phyloP scores from a whole-genome alignment of 2,329 filamentous ascomycete genomes.

The Aspergillus unguis region DNA sequence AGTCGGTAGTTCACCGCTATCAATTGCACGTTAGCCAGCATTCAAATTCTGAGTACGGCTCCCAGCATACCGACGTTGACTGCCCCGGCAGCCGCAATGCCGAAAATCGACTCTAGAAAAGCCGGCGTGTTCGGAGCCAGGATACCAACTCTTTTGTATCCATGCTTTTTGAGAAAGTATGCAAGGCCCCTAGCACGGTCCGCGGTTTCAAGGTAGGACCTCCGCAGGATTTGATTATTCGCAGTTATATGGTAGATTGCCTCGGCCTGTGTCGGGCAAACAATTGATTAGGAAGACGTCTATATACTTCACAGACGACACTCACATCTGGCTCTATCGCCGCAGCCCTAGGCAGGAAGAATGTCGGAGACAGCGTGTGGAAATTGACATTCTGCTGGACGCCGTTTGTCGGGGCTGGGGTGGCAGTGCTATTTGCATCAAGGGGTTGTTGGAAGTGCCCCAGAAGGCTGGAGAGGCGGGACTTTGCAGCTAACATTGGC shows the following conservation, averaged over 20 bases:
- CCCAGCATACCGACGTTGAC: constrained; percentile 61
- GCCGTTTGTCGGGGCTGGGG: constrained; percentile 10
- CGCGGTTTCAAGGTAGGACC: constrained; percentile 76
- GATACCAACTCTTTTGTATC: constrained; percentile 74
- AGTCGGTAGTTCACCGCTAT: constrained; percentile 67
- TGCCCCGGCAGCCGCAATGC: constrained; percentile 74
- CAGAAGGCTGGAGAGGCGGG: constrained; percentile 29
- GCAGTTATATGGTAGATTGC: constrained; percentile 83
- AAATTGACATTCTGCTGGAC: constrained; percentile 38
- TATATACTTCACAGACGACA: neutral
- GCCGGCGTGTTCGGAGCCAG: constrained; percentile 90
- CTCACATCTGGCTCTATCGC: constrained; percentile 75
- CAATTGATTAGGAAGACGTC: neutral
- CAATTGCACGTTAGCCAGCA: neutral
- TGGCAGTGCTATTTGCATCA: constrained; percentile 20
- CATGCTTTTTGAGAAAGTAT: constrained; percentile 76
- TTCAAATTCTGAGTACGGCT: neutral
- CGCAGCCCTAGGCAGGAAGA: constrained; percentile 81
- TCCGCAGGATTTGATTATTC: constrained; percentile 68
- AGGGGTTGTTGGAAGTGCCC: constrained; percentile 26
- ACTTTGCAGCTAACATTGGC: constrained; percentile 27
- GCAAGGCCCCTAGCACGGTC: constrained; percentile 83
- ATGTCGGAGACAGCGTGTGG: constrained; percentile 74
- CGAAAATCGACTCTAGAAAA: constrained; percentile 87
- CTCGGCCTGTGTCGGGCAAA: constrained; percentile 53